phyloP scores from a whole-genome alignment of 2,329 filamentous ascomycete species.

The Monosporascus sp. region DNA sequence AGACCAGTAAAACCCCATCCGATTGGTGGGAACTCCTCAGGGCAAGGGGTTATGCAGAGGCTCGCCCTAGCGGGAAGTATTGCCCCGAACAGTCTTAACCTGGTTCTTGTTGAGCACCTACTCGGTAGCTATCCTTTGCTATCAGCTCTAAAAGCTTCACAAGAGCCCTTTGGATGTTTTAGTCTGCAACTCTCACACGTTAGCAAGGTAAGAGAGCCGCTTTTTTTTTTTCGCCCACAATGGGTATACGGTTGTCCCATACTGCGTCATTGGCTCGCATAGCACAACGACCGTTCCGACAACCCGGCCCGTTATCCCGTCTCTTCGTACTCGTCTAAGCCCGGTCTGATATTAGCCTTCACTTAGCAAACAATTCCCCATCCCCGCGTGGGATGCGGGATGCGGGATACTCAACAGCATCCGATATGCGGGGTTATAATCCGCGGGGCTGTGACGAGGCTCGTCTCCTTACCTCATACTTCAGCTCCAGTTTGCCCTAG shows the following conservation, averaged over 20 bases:
- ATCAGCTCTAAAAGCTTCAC: no score
- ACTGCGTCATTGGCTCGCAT: neutral
- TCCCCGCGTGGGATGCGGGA: neutral
- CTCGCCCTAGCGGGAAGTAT: neutral
- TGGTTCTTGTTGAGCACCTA: no score
- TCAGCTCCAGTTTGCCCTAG: neutral
- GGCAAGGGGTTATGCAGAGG: neutral
- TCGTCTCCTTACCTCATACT: neutral
- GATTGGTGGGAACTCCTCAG: neutral
- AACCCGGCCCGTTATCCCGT: neutral
- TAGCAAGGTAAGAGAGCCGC: no score
- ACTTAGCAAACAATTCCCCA: neutral
- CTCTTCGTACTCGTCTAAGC: neutral
- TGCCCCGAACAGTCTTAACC: neutral
- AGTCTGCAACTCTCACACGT: no score
- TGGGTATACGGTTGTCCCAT: neutral
- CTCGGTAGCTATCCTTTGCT: no score
- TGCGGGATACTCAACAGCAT: neutral
- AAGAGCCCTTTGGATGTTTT: no score
- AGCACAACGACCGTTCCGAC: neutral
- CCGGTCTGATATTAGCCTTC: neutral
- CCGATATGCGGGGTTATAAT: neutral
- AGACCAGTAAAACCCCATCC: neutral
- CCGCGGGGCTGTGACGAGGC: neutral
- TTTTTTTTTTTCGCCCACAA: neutral